Base-by-base conservation (phyloP, 441 rosid genomes). In the Cnidoscolus chayamansa region DNA sequence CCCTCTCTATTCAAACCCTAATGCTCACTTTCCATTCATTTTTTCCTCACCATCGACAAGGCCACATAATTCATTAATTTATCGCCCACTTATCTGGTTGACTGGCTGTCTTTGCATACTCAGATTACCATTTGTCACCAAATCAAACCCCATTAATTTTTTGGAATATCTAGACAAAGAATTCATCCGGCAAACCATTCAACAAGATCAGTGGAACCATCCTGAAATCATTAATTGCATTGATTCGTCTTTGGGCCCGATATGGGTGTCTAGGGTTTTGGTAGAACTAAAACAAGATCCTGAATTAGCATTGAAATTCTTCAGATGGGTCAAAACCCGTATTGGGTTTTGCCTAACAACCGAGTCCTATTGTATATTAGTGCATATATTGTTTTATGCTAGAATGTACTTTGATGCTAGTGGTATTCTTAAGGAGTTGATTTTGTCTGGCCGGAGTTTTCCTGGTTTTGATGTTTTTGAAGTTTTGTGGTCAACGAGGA, bases 401-500 rank as follows among this genome's bases (percentile, higher is more conserved):
- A 85, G 84, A 77, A 83, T 89, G 90, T 87, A 89, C 67, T 76
- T 72, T 72, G 87, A 87, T 67, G 91, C 97, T 48, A 82, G 71
- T 74, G 53, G 47, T 65, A 54, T 82, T 71, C 79, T 90, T 45
- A 86, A 84, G 81, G 91, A 89, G 69, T 67, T 87, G 83, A 77
- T 88, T 77, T 76, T 80, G 67, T 80, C 65, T 0, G 78, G 72
- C 56, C 37, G 58, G 70, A 68, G 16, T 25, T 71, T 78, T 58
- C 74, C 73, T 0, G 86, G 78, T 57, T 82, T 77, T 72, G 88
- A 89, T 67, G 80, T 81, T 70, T 86, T 90, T 70, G 89, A 90
- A 75, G 78, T 82, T 67, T 61, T 90, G 32, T 90, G 97, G 97
- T 85, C 86, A 9, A 85, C 89, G 5, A 85, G 90, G 83, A 84